Evolutionary conservation across 306 rosid species (phyloP).

Genomic region (Sechiopsis laciniata): DNA sequence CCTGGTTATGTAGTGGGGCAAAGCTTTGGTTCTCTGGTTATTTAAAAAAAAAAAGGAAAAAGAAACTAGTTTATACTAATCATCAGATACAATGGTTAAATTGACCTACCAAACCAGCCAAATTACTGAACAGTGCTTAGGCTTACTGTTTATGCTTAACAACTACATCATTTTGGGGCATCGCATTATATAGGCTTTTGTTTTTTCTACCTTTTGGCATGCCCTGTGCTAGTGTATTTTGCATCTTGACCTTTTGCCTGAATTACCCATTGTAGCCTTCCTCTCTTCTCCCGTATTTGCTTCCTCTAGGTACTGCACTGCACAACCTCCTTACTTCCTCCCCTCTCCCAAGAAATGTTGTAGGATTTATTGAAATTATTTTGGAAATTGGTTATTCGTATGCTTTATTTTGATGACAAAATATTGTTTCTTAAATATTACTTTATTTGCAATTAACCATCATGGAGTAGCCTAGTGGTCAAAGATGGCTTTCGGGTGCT

Average conservation of each 20-base stretch:
- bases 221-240: not conserved
- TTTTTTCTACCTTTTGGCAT: not conserved
- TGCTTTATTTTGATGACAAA: not conserved
- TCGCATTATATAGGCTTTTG: not conserved
- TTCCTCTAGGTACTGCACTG: not conserved
- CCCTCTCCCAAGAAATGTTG: not conserved
- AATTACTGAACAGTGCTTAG: too few species aligned
- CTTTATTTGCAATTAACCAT: not conserved
- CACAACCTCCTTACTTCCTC: not conserved
- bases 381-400: not conserved
- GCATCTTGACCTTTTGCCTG: not conserved
- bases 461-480: too few species aligned
- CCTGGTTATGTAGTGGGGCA: too few species aligned
- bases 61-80: too few species aligned
- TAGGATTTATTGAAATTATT: not conserved
- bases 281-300: not conserved
- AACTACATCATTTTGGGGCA: too few species aligned
- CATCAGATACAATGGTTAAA: too few species aligned
- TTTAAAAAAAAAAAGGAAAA: too few species aligned
- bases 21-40: too few species aligned
- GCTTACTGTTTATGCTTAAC: too few species aligned
- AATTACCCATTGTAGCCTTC: not conserved
- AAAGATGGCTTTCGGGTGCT: too few species aligned
- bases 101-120: too few species aligned
- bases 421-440: conserved; percentile 1